Percentiles rank a stretch among this genome's conserved stretches.
Evolutionary conservation across 345 rosid genomes (phyloP).

Genomic region (Brassica cretica): DNA sequence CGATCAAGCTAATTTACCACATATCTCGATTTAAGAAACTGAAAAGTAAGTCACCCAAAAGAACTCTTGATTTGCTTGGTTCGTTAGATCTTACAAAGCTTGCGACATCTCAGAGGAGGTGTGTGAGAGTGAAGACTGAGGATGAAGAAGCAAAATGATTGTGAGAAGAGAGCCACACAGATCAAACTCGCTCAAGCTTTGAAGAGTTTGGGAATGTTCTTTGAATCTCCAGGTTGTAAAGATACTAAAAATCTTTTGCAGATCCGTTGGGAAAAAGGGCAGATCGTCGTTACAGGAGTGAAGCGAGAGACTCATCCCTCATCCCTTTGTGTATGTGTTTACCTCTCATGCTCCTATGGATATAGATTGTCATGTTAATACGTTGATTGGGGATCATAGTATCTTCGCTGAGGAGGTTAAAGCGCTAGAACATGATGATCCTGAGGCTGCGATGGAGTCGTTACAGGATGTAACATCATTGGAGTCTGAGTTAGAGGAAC

Average conservation of each 20-base stretch:
- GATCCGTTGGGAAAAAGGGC: not conserved
- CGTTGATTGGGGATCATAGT: not conserved
- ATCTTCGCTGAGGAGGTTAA: not conserved
- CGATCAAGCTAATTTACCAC: too few relatives aligned
- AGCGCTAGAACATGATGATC: not conserved
- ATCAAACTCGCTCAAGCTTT: not conserved
- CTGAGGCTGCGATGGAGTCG: not conserved
- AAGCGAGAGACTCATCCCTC: too few relatives aligned
- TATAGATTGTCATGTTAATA: too few relatives aligned
- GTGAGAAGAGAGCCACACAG: not conserved
- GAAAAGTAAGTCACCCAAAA: too few relatives aligned
- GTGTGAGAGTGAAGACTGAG: too few relatives aligned
- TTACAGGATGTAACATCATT: not conserved
- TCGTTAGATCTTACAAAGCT: too few relatives aligned
- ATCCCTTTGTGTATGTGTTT: not conserved
- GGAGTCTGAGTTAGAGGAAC: not conserved
- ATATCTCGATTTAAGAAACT: too few relatives aligned
- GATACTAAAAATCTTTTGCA: not conserved
- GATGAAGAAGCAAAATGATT: too few relatives aligned
- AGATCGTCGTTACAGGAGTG: not conserved
- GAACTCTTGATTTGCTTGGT: too few relatives aligned
- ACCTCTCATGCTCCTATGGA: too few relatives aligned
- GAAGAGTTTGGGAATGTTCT: not conserved
- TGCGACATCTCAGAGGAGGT: too few relatives aligned
- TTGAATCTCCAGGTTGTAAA: not conserved